Evolutionary conservation across 345 rosid genomes (phyloP), one percentile per base, ranked within the genome.

Genomic region (Pistacia vera): DNA sequence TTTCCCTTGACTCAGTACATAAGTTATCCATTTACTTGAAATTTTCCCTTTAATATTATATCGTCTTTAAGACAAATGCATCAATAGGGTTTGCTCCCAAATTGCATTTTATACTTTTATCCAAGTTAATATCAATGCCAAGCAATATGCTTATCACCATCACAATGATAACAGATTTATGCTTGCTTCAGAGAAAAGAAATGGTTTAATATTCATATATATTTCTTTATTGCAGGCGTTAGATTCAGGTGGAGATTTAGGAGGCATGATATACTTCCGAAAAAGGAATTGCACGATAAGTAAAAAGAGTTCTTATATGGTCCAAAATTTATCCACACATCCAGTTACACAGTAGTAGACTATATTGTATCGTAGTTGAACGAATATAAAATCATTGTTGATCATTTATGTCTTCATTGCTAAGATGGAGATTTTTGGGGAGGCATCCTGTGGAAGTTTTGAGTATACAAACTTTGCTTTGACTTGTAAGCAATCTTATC

Each of bases 211-310:
- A 14, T 25, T 49, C 17, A 16, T 46, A 10, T 48, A 58, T 51
- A n/a, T 74, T 7, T 75, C 57, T 66, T 46, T 46, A 75, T 72
- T 83, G 83, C 72, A 92, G 99, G 97, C 74, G 57, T 86, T 74
- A 87, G 92, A 85, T 86, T 94, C 79, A 84, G 88, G 66, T 90
- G 86, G 82, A 84, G 98, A 87, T 86, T 91, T 76, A 85, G 92
- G 81, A 90, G 93, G 78, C 82, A 35, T 74, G 99, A 94, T 81
- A 70, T 85, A 57, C 98, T 93, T 44, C 99, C 97, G 0, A 97
- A 87, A 72, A 85, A 86, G 81, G 97, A 94, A 80, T 35, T 87
- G 72, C 95, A 84, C 20, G 94, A 91, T 63, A 91, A 88, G 85
- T 97, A 75, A 85, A 75, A 81, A 75, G 49, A 63, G 54, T 44